Base-by-base conservation (phyloP, 371 early-diverging fungal species). In the Globomyces sp. region DNA sequence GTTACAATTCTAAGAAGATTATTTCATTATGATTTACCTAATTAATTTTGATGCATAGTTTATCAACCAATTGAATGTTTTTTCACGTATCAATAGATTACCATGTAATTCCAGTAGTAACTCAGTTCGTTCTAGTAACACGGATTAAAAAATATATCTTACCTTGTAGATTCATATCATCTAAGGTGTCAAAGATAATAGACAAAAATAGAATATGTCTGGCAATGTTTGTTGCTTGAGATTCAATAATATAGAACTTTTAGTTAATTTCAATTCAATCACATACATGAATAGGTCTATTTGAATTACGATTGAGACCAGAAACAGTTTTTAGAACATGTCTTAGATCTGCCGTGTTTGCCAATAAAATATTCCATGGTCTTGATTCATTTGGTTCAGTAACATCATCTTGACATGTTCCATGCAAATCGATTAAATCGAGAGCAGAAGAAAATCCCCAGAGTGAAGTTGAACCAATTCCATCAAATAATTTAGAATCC, bases 31-130 rank as follows among this genome's bases (percentile, higher is more conserved):
- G 61, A 39, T n/a, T 9, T 59, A 81, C 82, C 72, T 53, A 48
- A 79, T 68, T 34, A 78, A 63, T 6, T 73, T 61, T 3, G 69
- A 41, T 3, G 73, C 58, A 3, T 53, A 43, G 0, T 8, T 39
- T 1, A 63, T 52, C 40, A 83, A 46, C 39, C 48, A 70, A 1
- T 73, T 63, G 37, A 47, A 58, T 0, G 82, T 73, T 58, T 76
- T 75, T 40, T 71, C 64, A 2, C 80, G 68, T 1, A 84, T 10
- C 9, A 71, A 63, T 2, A 71, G 53, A 70, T 79, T 78, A 0
- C 80, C 80, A 58, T 77, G 82, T 8, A 80, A 50, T 63, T 84
- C 85, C 6, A 84, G 67, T 47, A 74, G 79, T n/a, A 71, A 39
- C 40, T 82, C 71, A 9, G 68, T 57, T 44, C 74, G 55, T 55